Percentiles rank a stretch among this genome's conserved stretches.
Evolutionary conservation across 2,329 filamentous ascomycete species (phyloP).

Genomic region (Calonectria pteridis): DNA sequence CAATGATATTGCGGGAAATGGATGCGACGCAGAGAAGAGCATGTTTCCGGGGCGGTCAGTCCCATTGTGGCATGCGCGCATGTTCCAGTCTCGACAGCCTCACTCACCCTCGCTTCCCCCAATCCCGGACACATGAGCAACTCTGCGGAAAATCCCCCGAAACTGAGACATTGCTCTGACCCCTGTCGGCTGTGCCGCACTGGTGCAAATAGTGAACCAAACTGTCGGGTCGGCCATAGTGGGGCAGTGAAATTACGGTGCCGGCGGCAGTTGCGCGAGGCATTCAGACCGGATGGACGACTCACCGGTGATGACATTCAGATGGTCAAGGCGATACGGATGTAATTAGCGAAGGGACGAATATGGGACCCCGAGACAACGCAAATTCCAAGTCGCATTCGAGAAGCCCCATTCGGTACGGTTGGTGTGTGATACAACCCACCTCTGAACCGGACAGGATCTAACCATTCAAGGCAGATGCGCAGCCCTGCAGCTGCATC

Average conservation of each 20-base stretch:
- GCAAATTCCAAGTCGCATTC: not conserved
- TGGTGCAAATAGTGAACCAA: constrained; percentile 41
- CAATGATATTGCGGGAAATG: not conserved
- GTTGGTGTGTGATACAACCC: not conserved
- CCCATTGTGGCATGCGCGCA: not conserved
- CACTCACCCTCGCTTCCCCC: constrained; percentile 20
- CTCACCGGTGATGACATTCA: not conserved
- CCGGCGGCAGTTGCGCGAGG: constrained; percentile 37
- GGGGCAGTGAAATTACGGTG: constrained; percentile 41
- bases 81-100: constrained; percentile 2
- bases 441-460: not conserved
- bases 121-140: constrained; percentile 11
- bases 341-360: not conserved
- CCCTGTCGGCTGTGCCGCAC: constrained; percentile 40
- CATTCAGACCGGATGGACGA: constrained; percentile 3
- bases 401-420: not conserved
- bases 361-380: not conserved
- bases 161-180: constrained; percentile 41
- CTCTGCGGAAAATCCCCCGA: constrained; percentile 32
- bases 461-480: not conserved
- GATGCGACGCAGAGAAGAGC: not conserved
- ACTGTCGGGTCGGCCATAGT: constrained; percentile 43
- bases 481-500: constrained; percentile 12
- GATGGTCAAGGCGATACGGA: not conserved
- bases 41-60: not conserved